These are phyloP conservation scores for Fusarium sp. DNA, from an alignment of 2,329 filamentous ascomycete species.

Conservation along the genomic window DNA sequence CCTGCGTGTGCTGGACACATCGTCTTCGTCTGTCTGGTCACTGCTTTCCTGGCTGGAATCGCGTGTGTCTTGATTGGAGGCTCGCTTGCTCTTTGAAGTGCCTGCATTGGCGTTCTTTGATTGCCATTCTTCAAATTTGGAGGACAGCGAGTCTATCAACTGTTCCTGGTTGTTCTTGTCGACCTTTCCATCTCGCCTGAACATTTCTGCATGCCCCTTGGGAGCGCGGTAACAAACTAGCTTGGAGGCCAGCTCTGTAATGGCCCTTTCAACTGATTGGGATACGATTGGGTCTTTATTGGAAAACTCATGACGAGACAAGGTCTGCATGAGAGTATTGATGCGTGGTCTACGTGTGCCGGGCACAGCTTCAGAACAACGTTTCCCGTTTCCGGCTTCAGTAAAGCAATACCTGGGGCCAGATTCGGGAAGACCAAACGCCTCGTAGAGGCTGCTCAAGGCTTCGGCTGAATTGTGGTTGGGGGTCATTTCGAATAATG, in stretches of 20 bases:
- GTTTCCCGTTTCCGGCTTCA: background rate
- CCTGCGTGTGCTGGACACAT: background rate
- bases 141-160: background rate
- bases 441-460: constrained; percentile 10
- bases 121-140: constrained; percentile 5
- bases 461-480: background rate
- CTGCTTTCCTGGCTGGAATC: no score
- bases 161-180: background rate
- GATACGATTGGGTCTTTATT: background rate
- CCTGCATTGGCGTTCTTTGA: background rate
- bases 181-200: background rate
- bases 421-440: background rate
- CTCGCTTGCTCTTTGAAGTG: background rate
- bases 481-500: background rate
- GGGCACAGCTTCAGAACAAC: background rate
- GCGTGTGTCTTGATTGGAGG: background rate
- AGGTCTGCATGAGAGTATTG: background rate
- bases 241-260: background rate
- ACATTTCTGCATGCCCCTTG: background rate
- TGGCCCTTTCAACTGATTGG: background rate
- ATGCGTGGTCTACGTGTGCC: background rate
- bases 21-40: background rate
- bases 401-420: background rate
- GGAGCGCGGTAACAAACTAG: background rate
- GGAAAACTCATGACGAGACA: background rate